A percentile compares a stretch with the other conserved stretches of the same genome.
These are phyloP conservation scores for Pythium graminicola DNA, from an alignment of 352 stramenopile species.

Conservation along the genomic window DNA sequence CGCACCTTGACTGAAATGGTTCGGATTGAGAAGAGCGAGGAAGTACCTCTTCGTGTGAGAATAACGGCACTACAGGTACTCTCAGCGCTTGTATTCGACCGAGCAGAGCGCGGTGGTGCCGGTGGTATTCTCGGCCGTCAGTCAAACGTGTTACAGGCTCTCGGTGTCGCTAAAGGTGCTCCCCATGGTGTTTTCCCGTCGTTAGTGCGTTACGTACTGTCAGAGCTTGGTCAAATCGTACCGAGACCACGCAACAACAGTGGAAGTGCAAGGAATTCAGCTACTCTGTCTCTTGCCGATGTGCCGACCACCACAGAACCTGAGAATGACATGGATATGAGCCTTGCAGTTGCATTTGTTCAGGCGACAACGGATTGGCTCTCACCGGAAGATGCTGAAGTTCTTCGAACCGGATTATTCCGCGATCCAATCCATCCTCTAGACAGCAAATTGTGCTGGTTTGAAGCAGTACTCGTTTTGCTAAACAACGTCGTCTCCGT, in stretches of 20 bases:
- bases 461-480: constrained; percentile 70
- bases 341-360: constrained; percentile 79
- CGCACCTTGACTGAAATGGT: constrained; percentile 67
- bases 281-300: not conserved
- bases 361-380: constrained; percentile 75
- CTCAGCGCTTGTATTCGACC: constrained; percentile 73
- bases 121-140: constrained; percentile 71
- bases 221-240: constrained; percentile 44
- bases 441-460: constrained; percentile 65
- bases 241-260: not conserved
- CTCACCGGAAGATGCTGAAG: constrained; percentile 55
- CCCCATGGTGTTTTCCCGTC: constrained; percentile 78
- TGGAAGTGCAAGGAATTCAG: constrained; percentile 3
- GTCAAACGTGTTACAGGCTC: constrained; percentile 65
- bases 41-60: constrained; percentile 50
- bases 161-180: constrained; percentile 72
- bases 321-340: constrained; percentile 87
- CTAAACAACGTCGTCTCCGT: constrained; percentile 69
- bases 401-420: constrained; percentile 45
- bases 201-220: constrained; percentile 72
- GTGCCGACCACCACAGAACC: constrained; percentile 23
- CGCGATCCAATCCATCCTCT: constrained; percentile 36
- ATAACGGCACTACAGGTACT: constrained; percentile 64
- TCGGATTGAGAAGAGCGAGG: constrained; percentile 60
- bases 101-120: constrained; percentile 47